phyloP scores from a whole-genome alignment of 208 protist genomes.

The Wallacemonas sp. region DNA sequence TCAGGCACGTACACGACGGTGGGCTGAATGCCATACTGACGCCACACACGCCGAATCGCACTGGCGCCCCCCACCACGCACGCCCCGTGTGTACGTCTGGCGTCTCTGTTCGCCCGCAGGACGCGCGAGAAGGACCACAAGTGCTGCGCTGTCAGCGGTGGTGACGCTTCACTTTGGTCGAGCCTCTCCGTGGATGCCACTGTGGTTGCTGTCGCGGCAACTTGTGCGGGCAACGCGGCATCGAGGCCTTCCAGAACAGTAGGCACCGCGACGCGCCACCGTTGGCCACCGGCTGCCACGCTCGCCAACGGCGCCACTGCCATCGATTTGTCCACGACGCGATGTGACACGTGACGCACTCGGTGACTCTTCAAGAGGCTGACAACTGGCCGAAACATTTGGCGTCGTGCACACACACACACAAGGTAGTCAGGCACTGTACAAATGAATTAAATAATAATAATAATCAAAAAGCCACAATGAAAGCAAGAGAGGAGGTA shows the following conservation, averaged over 20 bases:
- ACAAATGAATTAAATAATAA: too few relatives aligned
- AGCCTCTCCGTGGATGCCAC: not conserved
- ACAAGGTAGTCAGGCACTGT: too few relatives aligned
- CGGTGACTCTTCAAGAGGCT: not conserved
- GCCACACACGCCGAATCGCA: conserved; percentile 73
- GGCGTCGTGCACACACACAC: too few relatives aligned
- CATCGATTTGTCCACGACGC: not conserved
- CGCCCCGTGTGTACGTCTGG: conserved; percentile 44
- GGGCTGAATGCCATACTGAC: conserved; percentile 61
- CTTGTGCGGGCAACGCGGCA: not conserved
- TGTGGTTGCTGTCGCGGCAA: not conserved
- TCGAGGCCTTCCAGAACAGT: conserved; percentile 54
- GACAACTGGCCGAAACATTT: not conserved
- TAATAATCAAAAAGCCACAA: too few relatives aligned
- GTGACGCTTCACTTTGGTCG: not conserved
- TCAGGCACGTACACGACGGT: conserved; percentile 82
- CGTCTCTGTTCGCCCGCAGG: conserved; percentile 44
- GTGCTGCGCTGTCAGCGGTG: conserved; percentile 38
- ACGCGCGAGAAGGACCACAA: conserved; percentile 67
- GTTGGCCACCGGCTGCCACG: too few relatives aligned
- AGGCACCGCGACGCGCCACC: conserved; percentile 12
- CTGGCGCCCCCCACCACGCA: conserved; percentile 80
- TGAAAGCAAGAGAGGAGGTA: too few relatives aligned
- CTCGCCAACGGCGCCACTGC: not conserved
- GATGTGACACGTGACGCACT: not conserved